Base-by-base conservation (phyloP, 192 early-diverging fungal species). In the Jimgerdemannia flammicorona region DNA sequence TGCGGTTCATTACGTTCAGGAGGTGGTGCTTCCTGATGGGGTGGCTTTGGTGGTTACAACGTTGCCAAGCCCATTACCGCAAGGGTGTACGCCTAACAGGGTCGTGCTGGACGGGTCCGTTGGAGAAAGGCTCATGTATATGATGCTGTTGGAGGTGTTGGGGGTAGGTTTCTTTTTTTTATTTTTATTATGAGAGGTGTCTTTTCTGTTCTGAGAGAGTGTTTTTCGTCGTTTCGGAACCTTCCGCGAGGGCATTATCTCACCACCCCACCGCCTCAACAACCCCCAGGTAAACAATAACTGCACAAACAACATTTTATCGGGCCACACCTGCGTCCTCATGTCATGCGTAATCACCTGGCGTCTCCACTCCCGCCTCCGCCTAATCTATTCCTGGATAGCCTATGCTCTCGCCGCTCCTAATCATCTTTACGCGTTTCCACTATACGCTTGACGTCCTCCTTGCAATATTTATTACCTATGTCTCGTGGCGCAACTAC, bases 241-340 rank as follows among this genome's bases (percentile, higher is more conserved):
- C 1, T 29, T 29, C 29, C 29, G 29, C 29, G 29, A 29, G 29
- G 29, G 29, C 29, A 29, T 29, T 1, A 29, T 29, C 29, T 29
- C 29, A 29, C 29, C 29, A 29, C 29, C 29, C 29, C 29, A 29
- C 29, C 29, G 29, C 1, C 29, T 1, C 29, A 29, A 29, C 29
- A 29, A 29, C 29, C 29, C 29, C 29, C 29, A 29, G 29, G 0
- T 29, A 29, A 29, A 29, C 8, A 80, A 85, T 44, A 84, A 86
- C 64, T 90, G 89, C 78, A 87, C 88, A 3, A 86, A 90, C 82
- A 88, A 88, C 76, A 86, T 90, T n/a, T 90, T 87, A 43, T 89
- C 88, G 3, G 89, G 89, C 7, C 89, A 90, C 78, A 89, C 89
- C 1, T 81, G 84, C 3, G 81, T 90, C 41, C 82, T 90, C 74